Evolutionary conservation across 163 green algal species (phyloP).

Genomic region (Chlorella variabilis): DNA sequence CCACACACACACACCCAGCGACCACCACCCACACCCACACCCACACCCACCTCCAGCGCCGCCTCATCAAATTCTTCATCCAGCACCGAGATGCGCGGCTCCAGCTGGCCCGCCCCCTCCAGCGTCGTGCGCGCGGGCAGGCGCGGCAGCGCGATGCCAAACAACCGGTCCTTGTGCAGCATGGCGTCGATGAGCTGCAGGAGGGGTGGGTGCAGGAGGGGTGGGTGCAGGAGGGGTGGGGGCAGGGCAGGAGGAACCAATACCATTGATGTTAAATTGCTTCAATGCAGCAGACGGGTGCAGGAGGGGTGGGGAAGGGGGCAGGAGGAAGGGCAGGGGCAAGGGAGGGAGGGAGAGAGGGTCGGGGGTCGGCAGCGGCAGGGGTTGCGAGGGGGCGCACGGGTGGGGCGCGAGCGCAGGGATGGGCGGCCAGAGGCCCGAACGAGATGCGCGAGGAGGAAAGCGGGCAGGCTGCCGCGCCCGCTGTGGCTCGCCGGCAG

Average conservation of each 20-base stretch:
- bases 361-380: too few species aligned
- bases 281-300: too few species aligned
- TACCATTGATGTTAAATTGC: not conserved
- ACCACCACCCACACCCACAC: not conserved
- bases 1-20: constrained; percentile 40
- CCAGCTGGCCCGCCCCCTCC: constrained; percentile 77
- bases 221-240: not conserved
- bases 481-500: too few species aligned
- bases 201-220: not conserved
- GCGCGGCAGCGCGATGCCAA: constrained; percentile 94
- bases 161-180: constrained; percentile 91
- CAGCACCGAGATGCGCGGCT: constrained; percentile 84
- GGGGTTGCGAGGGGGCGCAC: too few species aligned
- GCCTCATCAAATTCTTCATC: constrained; percentile 94
- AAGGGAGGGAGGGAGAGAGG: too few species aligned
- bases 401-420: too few species aligned
- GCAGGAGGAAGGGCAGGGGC: not conserved
- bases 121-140: constrained; percentile 83
- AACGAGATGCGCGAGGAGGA: too few species aligned
- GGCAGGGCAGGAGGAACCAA: not conserved
- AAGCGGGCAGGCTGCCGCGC: too few species aligned
- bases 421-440: too few species aligned
- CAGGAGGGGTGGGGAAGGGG: not conserved
- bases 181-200: constrained; percentile 83
- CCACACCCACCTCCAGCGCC: constrained; percentile 59